Evolutionary conservation across 371 early-diverging fungal genomes (phyloP).

Genomic region (Actinomucor elegans): DNA sequence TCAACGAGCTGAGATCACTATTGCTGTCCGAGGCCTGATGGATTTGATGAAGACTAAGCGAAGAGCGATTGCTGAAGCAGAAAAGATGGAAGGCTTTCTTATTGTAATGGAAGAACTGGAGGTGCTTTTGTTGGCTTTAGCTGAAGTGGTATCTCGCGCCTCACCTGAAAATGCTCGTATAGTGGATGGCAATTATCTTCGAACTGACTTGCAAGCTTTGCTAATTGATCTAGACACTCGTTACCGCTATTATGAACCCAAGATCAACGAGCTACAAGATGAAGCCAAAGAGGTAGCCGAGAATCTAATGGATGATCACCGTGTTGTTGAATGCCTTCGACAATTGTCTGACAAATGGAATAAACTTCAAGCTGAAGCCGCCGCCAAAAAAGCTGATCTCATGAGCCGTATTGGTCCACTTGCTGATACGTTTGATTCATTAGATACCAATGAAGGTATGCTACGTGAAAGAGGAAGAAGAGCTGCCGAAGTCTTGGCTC

Average conservation of each 20-base stretch:
- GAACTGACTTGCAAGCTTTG: conserved; percentile 55
- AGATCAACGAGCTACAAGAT: conserved; percentile 49
- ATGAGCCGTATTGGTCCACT: conserved; percentile 34
- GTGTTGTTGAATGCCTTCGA: conserved; percentile 46
- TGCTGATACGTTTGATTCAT: conserved; percentile 22
- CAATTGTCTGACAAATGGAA: conserved; percentile 49
- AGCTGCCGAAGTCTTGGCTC: conserved; percentile 10
- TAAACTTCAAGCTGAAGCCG: conserved; percentile 44
- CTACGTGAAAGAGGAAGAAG: conserved; percentile 22
- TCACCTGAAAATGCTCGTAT: conserved; percentile 34
- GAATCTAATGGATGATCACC: conserved; percentile 43
- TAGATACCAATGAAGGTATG: conserved; percentile 13
- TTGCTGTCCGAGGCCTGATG: conserved; percentile 32
- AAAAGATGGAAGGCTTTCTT: conserved; percentile 45
- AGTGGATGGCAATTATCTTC: conserved; percentile 33
- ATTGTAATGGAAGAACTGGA: conserved; percentile 50
- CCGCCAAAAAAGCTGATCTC: conserved; percentile 50
- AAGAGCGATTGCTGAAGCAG: conserved; percentile 38
- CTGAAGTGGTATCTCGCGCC: conserved; percentile 47
- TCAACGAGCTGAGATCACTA: conserved; percentile 47
- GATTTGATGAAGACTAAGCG: conserved; percentile 42
- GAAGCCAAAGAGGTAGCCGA: conserved; percentile 46
- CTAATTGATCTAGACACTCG: conserved; percentile 58
- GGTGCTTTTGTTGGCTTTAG: conserved; percentile 40
- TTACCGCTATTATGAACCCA: conserved; percentile 56